These are phyloP conservation scores for Caryopteris hybrid DNA, from an alignment of 305 asterid species.

Conservation along the genomic window DNA sequence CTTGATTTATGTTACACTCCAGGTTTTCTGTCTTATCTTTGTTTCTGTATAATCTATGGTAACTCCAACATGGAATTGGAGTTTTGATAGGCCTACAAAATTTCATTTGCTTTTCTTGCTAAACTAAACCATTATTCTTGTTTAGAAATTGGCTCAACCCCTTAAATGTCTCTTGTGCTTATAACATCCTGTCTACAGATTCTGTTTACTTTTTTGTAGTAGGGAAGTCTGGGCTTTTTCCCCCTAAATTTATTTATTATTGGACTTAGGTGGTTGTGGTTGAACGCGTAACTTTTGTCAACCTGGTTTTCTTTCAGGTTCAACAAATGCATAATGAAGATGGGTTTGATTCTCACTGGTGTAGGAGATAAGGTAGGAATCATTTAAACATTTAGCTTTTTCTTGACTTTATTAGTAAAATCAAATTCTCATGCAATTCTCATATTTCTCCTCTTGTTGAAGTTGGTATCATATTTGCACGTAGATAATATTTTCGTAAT, in stretches of 20 bases:
- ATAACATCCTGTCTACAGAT: not conserved
- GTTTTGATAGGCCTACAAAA: not conserved
- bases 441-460: not conserved
- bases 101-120: not conserved
- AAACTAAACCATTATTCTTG: not conserved
- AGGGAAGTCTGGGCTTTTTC: not conserved
- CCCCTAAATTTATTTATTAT: not conserved
- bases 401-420: not conserved
- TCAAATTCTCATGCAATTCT: not conserved
- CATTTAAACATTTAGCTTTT: constrained; percentile 8
- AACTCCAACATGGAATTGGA: not conserved
- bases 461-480: not conserved
- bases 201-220: not conserved
- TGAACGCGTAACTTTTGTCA: constrained; percentile 20
- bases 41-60: no score
- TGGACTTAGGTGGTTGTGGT: constrained; percentile 13
- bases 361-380: constrained; percentile 79
- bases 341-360: constrained; percentile 86
- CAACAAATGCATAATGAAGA: constrained; percentile 85
- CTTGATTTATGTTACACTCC: not conserved
- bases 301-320: constrained; percentile 44
- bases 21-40: not conserved
- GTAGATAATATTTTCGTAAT: not conserved
- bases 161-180: not conserved
- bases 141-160: not conserved